Percentiles rank a stretch among this genome's conserved stretches.
These are phyloP conservation scores for Podila minutissima DNA, from an alignment of 192 early-diverging fungal species.

Conservation along the genomic window DNA sequence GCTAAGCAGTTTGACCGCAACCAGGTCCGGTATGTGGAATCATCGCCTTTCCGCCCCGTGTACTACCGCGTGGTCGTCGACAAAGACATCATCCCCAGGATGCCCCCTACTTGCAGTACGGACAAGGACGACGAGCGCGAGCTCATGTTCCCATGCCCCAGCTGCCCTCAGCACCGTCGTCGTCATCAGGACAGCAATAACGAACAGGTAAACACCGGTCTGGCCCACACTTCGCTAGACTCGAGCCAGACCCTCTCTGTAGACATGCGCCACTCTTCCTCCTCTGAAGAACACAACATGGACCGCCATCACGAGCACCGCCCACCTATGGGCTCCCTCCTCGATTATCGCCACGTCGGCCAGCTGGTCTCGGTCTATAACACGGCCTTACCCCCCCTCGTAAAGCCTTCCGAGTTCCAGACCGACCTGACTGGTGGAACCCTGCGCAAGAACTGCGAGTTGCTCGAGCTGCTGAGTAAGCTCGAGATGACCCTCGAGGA, in stretches of 20 bases:
- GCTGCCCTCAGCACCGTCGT: conserved; percentile 8
- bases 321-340: conserved; percentile 14
- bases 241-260: background rate
- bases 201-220: background rate
- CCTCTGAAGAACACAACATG: conserved; percentile 1
- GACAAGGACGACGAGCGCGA: conserved; percentile 12
- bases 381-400: conserved; percentile 1
- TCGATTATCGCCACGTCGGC: conserved; percentile 36
- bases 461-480: conserved; percentile 5
- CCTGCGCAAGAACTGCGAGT: conserved; percentile 8
- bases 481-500: conserved; percentile 2
- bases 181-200: background rate
- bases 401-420: conserved; percentile 28
- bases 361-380: conserved; percentile 24
- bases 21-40: conserved; percentile 8
- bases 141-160: conserved; percentile 23
- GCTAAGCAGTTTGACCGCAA: conserved; percentile 54
- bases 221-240: background rate
- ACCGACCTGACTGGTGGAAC: conserved; percentile 11
- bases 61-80: conserved; percentile 59
- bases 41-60: conserved; percentile 5
- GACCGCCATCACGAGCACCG: background rate
- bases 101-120: conserved; percentile 50
- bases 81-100: conserved; percentile 52
- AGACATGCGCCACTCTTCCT: background rate